Conservation (phyloP, 2,329 filamentous ascomycete genomes). For the Talaromyces albobiverticillius region DNA sequence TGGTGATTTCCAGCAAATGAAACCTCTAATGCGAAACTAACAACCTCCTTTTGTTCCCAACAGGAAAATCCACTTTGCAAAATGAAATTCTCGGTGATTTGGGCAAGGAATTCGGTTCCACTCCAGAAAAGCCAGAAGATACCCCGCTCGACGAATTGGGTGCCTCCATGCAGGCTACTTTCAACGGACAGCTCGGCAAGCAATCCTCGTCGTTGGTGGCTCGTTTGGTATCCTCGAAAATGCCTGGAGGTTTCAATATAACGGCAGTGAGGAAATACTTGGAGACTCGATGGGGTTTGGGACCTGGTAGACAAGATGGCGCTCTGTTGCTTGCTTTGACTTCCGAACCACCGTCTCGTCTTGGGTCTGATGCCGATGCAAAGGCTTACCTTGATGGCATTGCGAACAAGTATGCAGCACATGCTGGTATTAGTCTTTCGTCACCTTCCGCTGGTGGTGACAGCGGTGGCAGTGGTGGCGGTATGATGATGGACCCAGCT, state of each 20-base stretch:
- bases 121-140: slow-evolving; percentile 97
- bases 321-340: slow-evolving; percentile 85
- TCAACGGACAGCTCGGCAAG: slow-evolving; percentile 97
- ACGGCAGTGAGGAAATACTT: slow-evolving; percentile 93
- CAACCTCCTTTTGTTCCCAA: not conserved
- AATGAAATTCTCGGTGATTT: slow-evolving; percentile 98
- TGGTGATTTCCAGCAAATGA: slow-evolving; percentile 17
- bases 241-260: slow-evolving; percentile 99
- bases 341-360: slow-evolving; percentile 83
- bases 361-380: slow-evolving; percentile 85
- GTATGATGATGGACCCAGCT: slow-evolving; percentile 99
- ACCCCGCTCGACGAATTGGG: slow-evolving; percentile 93
- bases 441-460: slow-evolving; percentile 69
- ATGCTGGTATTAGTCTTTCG: slow-evolving; percentile 78
- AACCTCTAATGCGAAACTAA: slow-evolving; percentile 3
- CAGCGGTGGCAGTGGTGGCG: slow-evolving; percentile 62
- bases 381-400: slow-evolving; percentile 90
- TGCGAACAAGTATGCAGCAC: slow-evolving; percentile 81
- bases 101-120: slow-evolving; percentile 97
- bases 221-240: slow-evolving; percentile 94
- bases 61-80: slow-evolving; percentile 96
- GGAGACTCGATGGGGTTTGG: slow-evolving; percentile 89
- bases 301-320: slow-evolving; percentile 82
- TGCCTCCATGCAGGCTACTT: slow-evolving; percentile 95
- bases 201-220: slow-evolving; percentile 91